Evolutionary conservation across 352 stramenopile species (phyloP).

Genomic region (Pythium coloratum): DNA sequence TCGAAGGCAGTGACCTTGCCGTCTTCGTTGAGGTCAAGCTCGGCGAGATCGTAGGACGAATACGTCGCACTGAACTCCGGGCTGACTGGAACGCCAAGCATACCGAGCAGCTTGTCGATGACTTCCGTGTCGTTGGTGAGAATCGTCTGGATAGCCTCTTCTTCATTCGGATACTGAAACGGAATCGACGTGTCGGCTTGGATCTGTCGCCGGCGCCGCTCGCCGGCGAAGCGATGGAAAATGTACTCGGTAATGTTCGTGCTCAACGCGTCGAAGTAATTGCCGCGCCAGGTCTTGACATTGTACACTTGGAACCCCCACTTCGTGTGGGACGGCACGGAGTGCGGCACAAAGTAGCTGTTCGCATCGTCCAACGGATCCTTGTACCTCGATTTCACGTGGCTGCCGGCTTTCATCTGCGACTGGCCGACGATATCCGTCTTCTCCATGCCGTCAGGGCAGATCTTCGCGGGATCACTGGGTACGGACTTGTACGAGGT

Average conservation of each 20-base stretch:
- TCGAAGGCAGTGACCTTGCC: constrained; percentile 74
- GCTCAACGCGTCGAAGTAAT: constrained; percentile 92
- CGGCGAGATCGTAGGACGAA: constrained; percentile 68
- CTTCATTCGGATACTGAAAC: constrained; percentile 58
- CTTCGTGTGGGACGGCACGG: constrained; percentile 75
- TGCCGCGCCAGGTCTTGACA: constrained; percentile 93
- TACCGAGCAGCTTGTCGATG: constrained; percentile 61
- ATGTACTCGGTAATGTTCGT: constrained; percentile 91
- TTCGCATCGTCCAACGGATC: constrained; percentile 90
- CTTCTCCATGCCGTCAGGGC: constrained; percentile 55
- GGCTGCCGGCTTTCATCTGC: constrained; percentile 40
- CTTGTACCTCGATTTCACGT: constrained; percentile 90
- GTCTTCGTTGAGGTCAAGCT: constrained; percentile 65
- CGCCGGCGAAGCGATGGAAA: constrained; percentile 70
- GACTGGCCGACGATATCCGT: constrained; percentile 67
- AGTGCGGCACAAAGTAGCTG: constrained; percentile 85
- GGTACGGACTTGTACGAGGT: constrained; percentile 47
- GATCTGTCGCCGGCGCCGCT: constrained; percentile 47
- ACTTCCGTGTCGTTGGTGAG: constrained; percentile 54
- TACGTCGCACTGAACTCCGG: constrained; percentile 55
- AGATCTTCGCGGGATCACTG: constrained; percentile 32
- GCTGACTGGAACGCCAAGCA: constrained; percentile 66
- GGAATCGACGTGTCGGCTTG: constrained; percentile 33
- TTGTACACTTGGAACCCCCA: constrained; percentile 86
- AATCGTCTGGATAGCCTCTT: constrained; percentile 47